phyloP scores from a whole-genome alignment of 495 filamentous ascomycete species.

The Apiosordaria backusii region DNA sequence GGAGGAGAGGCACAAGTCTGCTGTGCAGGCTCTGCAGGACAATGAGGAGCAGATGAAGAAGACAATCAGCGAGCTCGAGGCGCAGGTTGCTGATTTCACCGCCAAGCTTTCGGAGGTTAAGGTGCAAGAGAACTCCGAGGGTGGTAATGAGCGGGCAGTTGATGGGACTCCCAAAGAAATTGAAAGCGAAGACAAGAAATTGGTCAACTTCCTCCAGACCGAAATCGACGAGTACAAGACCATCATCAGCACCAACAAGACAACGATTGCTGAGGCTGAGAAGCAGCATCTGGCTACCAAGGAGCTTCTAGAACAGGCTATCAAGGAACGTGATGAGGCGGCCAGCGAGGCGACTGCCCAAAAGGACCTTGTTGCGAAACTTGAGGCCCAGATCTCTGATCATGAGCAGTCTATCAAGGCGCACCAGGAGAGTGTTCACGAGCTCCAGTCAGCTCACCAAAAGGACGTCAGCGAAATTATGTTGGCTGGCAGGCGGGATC shows the following conservation, averaged over 20 bases:
- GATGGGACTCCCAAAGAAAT: constrained; percentile 31
- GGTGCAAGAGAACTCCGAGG: constrained; percentile 28
- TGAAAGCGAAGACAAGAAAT: constrained; percentile 57
- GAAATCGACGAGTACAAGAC: constrained; percentile 78
- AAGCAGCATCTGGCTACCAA: constrained; percentile 57
- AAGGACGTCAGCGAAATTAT: constrained; percentile 49
- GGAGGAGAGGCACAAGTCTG: constrained; percentile 68
- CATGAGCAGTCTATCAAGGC: constrained; percentile 49
- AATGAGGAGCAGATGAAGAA: constrained; percentile 69
- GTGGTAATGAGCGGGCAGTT: constrained; percentile 28
- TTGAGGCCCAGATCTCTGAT: constrained; percentile 56
- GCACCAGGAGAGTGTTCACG: constrained; percentile 45
- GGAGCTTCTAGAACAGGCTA: constrained; percentile 52
- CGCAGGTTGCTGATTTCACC: constrained; percentile 40
- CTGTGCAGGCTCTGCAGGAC: constrained; percentile 66
- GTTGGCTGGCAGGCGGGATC: constrained; percentile 36
- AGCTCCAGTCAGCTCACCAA: constrained; percentile 44
- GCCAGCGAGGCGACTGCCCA: constrained; percentile 46
- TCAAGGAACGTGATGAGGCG: constrained; percentile 44
- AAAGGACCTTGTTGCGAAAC: constrained; percentile 50
- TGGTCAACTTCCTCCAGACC: constrained; percentile 62
- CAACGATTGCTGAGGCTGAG: constrained; percentile 64
- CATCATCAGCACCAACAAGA: constrained; percentile 59
- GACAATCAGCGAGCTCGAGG: constrained; percentile 70
- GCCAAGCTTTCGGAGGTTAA: constrained; percentile 37